These are phyloP conservation scores for Aurifilum marmelostoma DNA, from an alignment of 2,329 filamentous ascomycete genomes.

Conservation along the genomic window DNA sequence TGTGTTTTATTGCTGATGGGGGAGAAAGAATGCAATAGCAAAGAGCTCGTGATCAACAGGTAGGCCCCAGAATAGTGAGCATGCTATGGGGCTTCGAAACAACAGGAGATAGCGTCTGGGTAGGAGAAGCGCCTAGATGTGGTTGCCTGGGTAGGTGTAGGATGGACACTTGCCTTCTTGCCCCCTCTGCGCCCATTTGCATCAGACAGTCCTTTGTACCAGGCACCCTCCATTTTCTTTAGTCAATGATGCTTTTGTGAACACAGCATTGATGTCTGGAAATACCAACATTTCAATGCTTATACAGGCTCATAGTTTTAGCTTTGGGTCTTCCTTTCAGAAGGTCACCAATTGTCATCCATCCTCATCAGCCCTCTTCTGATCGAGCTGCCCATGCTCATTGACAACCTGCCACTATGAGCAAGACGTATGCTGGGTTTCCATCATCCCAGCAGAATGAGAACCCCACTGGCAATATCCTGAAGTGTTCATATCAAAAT, in stretches of 20 bases:
- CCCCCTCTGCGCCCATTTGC: too few relatives aligned
- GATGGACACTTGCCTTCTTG: not conserved
- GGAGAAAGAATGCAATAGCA: not conserved
- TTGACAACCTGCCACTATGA: not conserved
- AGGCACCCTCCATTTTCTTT: not conserved
- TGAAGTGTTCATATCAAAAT: not conserved
- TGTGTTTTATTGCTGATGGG: not conserved
- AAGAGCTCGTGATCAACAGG: not conserved
- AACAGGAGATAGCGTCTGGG: not conserved
- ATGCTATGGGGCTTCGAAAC: not conserved
- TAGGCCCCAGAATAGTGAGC: not conserved
- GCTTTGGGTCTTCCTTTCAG: not conserved
- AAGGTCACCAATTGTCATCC: not conserved
- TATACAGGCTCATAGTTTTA: not conserved
- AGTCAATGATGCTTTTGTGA: not conserved
- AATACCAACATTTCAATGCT: not conserved
- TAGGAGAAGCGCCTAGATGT: not conserved
- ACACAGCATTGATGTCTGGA: not conserved
- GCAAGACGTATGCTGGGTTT: not conserved
- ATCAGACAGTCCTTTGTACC: too few relatives aligned
- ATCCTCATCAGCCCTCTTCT: not conserved
- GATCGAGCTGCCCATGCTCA: not conserved
- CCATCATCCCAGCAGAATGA: not conserved
- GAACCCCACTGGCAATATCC: not conserved
- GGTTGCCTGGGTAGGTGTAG: not conserved